A percentile compares a stretch with the other conserved stretches of the same genome.
Evolutionary conservation across 1,284 basidiomycete genomes (phyloP).

Genomic region (Microbotryum violaceum): DNA sequence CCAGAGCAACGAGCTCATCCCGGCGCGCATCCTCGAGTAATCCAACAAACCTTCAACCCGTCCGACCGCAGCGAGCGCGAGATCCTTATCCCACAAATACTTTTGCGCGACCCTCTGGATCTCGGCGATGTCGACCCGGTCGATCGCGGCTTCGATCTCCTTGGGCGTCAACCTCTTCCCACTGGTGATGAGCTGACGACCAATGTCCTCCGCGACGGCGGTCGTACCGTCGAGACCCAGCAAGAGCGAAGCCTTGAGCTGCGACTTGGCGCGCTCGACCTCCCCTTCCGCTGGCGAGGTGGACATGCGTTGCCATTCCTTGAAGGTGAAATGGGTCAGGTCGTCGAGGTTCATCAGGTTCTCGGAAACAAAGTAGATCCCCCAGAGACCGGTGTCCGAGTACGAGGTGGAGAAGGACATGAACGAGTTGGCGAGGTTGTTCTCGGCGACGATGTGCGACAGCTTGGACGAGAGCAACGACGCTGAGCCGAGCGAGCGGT

Average conservation of each 20-base stretch:
- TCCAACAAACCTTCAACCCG: slow-evolving; percentile 69
- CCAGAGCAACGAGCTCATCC: slow-evolving; percentile 40
- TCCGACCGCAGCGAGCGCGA: slow-evolving; percentile 74
- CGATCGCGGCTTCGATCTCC: slow-evolving; percentile 88
- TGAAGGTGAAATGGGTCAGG: slow-evolving; percentile 84
- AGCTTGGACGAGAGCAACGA: slow-evolving; percentile 84
- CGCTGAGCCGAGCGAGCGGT: slow-evolving; percentile 86
- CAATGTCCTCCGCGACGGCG: slow-evolving; percentile 96
- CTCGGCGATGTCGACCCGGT: slow-evolving; percentile 79
- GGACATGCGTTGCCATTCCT: slow-evolving; percentile 96
- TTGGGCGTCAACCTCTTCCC: slow-evolving; percentile 80
- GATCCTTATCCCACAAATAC: slow-evolving; percentile 93
- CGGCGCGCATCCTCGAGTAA: slow-evolving; percentile 38
- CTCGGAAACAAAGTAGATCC: slow-evolving; percentile 94
- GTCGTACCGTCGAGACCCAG: slow-evolving; percentile 90
- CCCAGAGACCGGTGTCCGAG: slow-evolving; percentile 98
- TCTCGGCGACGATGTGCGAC: slow-evolving; percentile 79
- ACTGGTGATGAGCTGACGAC: slow-evolving; percentile 89
- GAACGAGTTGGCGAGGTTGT: slow-evolving; percentile 98
- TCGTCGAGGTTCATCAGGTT: slow-evolving; percentile 85
- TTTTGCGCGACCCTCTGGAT: slow-evolving; percentile 92
- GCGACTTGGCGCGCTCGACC: slow-evolving; percentile 94
- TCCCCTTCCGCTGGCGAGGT: slow-evolving; percentile 69
- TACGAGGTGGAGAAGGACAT: slow-evolving; percentile 99
- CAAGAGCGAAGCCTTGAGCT: slow-evolving; percentile 89